Evolutionary conservation across 371 early-diverging fungal species (phyloP), one percentile per base, ranked within the genome.

Genomic region (Mucor velutinosus): DNA sequence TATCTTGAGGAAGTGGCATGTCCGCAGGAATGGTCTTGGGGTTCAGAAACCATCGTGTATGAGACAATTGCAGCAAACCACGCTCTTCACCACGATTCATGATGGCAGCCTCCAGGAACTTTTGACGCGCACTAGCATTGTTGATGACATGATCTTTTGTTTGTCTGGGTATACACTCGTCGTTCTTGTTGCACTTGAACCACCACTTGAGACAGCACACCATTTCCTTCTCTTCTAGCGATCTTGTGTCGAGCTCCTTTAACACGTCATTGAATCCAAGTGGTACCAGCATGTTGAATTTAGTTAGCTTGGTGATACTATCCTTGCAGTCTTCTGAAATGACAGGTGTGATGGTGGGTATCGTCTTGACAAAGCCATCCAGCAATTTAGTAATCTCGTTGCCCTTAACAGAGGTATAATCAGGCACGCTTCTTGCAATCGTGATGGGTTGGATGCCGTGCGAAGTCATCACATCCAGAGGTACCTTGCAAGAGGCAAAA

Each of bases 161-260:
- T 3, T 63, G 19, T 8, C 39, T 35, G 19, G 72, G 74, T 29
- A 74, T 73, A 12, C 65, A 41, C 0, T 29, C 35, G 21, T 76
- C 72, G 7, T 60, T 53, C 19, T 66, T 74, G 62, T 69, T 74
- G 43, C 76, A 70, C 58, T 77, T 77, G 19, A 91, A 80, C 93
- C 92, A 94, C 95, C 95, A 95, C 67, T 84, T 83, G 75, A 95
- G 79, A 53, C 93, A 83, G 0, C 85, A 89, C 0, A 89, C 79
- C 76, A 90, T 86, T 67, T 95, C 93, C 0, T 69, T 70, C 15
- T 69, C 74, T 2, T 81, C 73, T 3, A 93, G 66, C 2, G 85
- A 76, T 0, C 92, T 74, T 37, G 74, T 73, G 41, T 84, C 78
- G 6, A 95, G 75, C 67, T 94, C 95, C 8, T 68, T 63, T 14